These are phyloP conservation scores for Davidsoniella virescens DNA, from an alignment of 2,329 filamentous ascomycete species.

Conservation along the genomic window DNA sequence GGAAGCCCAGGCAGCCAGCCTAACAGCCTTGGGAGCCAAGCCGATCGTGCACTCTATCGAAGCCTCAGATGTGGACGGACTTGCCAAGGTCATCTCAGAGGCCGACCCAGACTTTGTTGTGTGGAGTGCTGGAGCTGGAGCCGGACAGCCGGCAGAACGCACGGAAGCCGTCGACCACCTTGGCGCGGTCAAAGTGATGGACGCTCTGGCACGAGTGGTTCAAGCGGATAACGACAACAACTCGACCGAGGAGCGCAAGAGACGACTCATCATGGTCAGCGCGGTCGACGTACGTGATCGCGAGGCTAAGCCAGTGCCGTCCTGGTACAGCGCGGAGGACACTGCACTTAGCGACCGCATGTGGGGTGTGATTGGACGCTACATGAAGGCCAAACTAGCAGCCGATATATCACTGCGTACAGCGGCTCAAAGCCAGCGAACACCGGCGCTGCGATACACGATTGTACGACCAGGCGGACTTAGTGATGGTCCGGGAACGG, in stretches of 20 bases:
- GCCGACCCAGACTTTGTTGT: slow-evolving; percentile 20
- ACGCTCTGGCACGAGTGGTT: slow-evolving; percentile 24
- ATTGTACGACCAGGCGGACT: slow-evolving; percentile 27
- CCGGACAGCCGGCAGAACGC: slow-evolving; percentile 20
- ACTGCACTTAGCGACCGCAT: slow-evolving; percentile 21
- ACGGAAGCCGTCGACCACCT: slow-evolving; percentile 29
- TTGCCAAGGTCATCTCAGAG: slow-evolving; percentile 22
- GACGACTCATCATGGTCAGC: slow-evolving; percentile 29
- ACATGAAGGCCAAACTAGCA: slow-evolving; percentile 26
- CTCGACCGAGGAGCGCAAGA: slow-evolving; percentile 17
- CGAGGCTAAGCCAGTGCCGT: slow-evolving; percentile 21
- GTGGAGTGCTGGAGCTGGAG: slow-evolving; percentile 19
- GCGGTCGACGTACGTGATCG: slow-evolving; percentile 28
- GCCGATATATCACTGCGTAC: slow-evolving; percentile 25
- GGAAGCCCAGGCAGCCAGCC: slow-evolving; percentile 20
- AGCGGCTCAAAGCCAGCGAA: slow-evolving; percentile 18
- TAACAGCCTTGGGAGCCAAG: slow-evolving; percentile 24
- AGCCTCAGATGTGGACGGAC: slow-evolving; percentile 21
- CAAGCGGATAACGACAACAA: neutral
- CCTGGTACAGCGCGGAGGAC: slow-evolving; percentile 28
- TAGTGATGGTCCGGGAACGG: slow-evolving; percentile 22
- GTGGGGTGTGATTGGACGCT: slow-evolving; percentile 24
- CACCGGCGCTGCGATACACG: slow-evolving; percentile 26
- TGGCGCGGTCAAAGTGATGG: slow-evolving; percentile 29
- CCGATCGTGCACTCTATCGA: slow-evolving; percentile 29